These are phyloP conservation scores for Middelhovenomyces tepae DNA, from an alignment of 805 yeast species.

Conservation along the genomic window DNA sequence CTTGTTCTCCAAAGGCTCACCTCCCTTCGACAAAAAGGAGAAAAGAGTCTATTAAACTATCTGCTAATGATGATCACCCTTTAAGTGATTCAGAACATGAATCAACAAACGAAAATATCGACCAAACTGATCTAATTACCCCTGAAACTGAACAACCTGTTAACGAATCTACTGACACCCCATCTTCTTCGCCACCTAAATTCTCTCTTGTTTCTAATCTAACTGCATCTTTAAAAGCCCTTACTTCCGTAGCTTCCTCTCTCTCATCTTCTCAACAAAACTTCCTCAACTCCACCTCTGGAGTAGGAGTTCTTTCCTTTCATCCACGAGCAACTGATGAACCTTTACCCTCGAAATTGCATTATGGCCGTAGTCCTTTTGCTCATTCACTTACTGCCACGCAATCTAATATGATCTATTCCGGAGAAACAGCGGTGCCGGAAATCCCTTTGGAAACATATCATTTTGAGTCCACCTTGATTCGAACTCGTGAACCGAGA, in stretches of 20 bases:
- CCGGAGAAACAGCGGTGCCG: too few relatives aligned
- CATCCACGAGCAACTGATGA: slow-evolving; percentile 21
- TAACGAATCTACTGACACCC: slow-evolving; percentile 4
- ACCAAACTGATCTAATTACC: too few relatives aligned
- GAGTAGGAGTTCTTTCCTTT: slow-evolving; percentile 17
- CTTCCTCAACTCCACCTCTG: slow-evolving; percentile 12
- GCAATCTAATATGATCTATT: neutral
- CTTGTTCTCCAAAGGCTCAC: too few relatives aligned
- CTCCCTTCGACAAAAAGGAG: too few relatives aligned
- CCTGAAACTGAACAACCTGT: slow-evolving; percentile 3
- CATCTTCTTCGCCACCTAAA: too few relatives aligned
- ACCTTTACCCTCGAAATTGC: slow-evolving; percentile 13
- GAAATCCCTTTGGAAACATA: slow-evolving; percentile 23
- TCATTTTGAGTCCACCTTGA: slow-evolving; percentile 22
- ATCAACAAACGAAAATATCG: too few relatives aligned
- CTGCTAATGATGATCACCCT: too few relatives aligned
- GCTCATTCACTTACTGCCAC: too few relatives aligned
- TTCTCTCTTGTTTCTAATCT: slow-evolving; percentile 19
- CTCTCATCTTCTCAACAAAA: slow-evolving; percentile 18
- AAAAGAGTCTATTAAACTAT: too few relatives aligned
- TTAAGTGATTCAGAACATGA: too few relatives aligned
- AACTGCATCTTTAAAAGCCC: slow-evolving; percentile 17
- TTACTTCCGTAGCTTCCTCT: slow-evolving; percentile 16
- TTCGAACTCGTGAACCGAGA: slow-evolving; percentile 27
- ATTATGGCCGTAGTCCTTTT: too few relatives aligned